These are phyloP conservation scores for Oxyria digyna DNA, from an alignment of 148 eudicot genomes.

Conservation along the genomic window DNA sequence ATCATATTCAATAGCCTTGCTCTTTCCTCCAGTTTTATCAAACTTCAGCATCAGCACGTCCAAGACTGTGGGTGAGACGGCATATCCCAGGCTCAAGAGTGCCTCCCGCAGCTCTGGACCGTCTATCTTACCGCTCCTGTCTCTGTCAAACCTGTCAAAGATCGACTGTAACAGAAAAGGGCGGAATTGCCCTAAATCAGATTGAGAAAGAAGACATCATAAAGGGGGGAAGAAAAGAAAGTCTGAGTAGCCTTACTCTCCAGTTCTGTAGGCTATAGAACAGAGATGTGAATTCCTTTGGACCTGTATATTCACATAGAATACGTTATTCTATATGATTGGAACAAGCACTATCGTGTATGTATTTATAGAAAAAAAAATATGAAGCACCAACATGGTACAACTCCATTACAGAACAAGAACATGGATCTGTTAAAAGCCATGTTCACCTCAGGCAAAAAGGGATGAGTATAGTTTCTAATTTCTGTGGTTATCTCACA, in stretches of 20 bases:
- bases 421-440: neutral
- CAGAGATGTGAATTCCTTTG: slow-evolving; percentile 69
- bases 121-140: slow-evolving; percentile 83
- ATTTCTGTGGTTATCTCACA: neutral
- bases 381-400: neutral
- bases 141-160: slow-evolving; percentile 82
- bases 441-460: neutral
- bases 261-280: slow-evolving; percentile 76
- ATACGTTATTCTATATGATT: neutral
- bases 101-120: slow-evolving; percentile 75
- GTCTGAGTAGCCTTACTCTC: slow-evolving; percentile 45
- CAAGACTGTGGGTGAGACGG: slow-evolving; percentile 61
- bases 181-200: neutral
- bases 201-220: neutral
- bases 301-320: slow-evolving; percentile 35
- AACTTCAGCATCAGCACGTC: slow-evolving; percentile 84
- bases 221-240: neutral
- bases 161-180: slow-evolving; percentile 32
- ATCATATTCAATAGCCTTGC: slow-evolving; percentile 82
- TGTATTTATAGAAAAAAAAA: neutral
- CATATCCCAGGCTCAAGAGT: slow-evolving; percentile 67
- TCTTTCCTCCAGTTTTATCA: slow-evolving; percentile 71
- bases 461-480: neutral
- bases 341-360: neutral
- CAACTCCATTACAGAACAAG: neutral